Base-by-base conservation (phyloP, 345 rosid species). In the Leavenworthia alabamica region DNA sequence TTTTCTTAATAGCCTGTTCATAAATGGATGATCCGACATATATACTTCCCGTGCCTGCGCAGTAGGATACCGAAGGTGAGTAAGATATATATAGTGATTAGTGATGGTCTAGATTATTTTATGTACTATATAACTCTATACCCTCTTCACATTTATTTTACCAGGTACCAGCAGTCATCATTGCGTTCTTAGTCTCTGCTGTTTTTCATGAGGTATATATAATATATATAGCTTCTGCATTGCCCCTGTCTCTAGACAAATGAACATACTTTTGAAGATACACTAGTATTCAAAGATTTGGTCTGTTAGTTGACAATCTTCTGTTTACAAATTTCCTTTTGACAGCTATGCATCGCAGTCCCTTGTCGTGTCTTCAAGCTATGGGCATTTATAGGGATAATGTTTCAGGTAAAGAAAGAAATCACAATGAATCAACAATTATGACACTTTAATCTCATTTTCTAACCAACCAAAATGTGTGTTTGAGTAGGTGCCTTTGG, bases 21-120 rank as follows among this genome's bases (percentile, higher is more conserved):
- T 73, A 89, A 93, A 81, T 93, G 99, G 97, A 87, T 89, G 95
- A 88, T 86, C 75, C 90, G 97, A 48, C 99, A 93, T 81, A 60
- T 93, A 67, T 93, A 93, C 79, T 85, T 93, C 40, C 97, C 97
- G 1, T 93, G 89, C 75, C 73, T 93, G 66, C 82, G 95, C 49
- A 75, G 70, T 11, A 88, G 78, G 31, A 77, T 93, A 58, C 88
- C 97, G 0, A 89, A 81, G 91, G 99, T 89, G 81, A 62, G 47
- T 66, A 44, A 46, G 13, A 61, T 55, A 35, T 59, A 26, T 29
- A 28, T 33, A 52, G 13, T 41, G 46, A 41, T 48, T 55, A 55
- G 79, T 70, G 82, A 81, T 80, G 46, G 72, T 57, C 29, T 81
- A 91, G 6, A 1, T 84, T 56, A 4, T 77, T 62, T 54, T 80